Base-by-base conservation (phyloP, 164 flowering plant species). In the Magnolia sinica region DNA sequence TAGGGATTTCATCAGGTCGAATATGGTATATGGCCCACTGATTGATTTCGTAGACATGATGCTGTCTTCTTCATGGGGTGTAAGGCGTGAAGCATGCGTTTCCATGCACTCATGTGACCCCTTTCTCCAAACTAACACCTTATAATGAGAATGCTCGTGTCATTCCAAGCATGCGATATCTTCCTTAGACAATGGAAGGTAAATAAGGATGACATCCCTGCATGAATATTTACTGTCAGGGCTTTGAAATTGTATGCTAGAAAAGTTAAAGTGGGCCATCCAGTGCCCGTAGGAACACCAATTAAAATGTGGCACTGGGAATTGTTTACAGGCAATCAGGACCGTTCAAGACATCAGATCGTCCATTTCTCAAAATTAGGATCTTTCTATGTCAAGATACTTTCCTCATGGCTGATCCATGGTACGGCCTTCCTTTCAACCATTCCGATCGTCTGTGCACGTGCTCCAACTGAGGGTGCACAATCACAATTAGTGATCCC, bases 31-130 rank as follows among this genome's bases (percentile, higher is more conserved):
- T 64, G 50, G 70, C 50, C 70, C 70, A 27, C 13, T 5, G 45
- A 37, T 68, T 23, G 37, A 68, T 68, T 27, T 10, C 8, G 6
- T 0, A 23, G 49, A 8, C n/a, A 68, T 68, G 70, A 68, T 68
- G 37, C 7, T 29, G 70, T 68, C 49, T 9, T 29, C 6, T 68
- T 50, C 70, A 27, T 68, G 70, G 70, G 70, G 70, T 8, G 13
- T 24, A 24, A 68, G 70, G 70, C 70, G 49, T 24, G 70, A 68
- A 22, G 45, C 31, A 5, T 24, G 45, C 18, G 7, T 59, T 64
- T 22, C 37, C 70, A 68, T 68, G 31, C 49, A 68, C 45, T 68
- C 70, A 68, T 68, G 19, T 68, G 45, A 68, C 70, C 45, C 18
- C 70, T 10, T 68, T 10, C 70, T 10, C 70, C 27, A 65, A 19